A percentile compares a stretch with the other conserved stretches of the same genome.
phyloP scores from a whole-genome alignment of 1,139 yeast genomes.

The Blastobotrys petasosporus region DNA sequence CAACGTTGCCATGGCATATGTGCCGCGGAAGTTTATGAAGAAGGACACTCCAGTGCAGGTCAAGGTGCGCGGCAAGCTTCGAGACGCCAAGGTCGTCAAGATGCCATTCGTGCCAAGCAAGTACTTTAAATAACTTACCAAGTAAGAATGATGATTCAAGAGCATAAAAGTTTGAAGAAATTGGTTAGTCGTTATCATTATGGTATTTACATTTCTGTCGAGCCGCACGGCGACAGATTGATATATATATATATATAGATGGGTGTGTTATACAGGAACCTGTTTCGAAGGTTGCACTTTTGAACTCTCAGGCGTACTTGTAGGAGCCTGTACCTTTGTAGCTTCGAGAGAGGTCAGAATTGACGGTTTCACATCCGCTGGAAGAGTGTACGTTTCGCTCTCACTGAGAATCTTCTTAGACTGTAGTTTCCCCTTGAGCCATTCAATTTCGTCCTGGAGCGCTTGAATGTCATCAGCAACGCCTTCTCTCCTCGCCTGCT shows the following conservation, averaged over 20 bases:
- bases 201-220: too few species aligned
- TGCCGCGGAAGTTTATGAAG: slow-evolving; percentile 67
- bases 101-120: slow-evolving; percentile 78
- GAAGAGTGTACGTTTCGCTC: slow-evolving; percentile 39
- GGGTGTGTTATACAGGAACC: too few species aligned
- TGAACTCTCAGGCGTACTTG: too few species aligned
- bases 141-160: too few species aligned
- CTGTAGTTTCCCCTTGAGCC: slow-evolving; percentile 46
- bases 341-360: background rate
- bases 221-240: too few species aligned
- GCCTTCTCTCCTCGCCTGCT: slow-evolving; percentile 52
- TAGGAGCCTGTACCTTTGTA: too few species aligned
- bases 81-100: slow-evolving; percentile 68
- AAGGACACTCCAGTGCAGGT: slow-evolving; percentile 69
- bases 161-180: too few species aligned
- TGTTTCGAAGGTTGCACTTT: too few species aligned
- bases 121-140: slow-evolving; percentile 46
- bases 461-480: slow-evolving; percentile 63
- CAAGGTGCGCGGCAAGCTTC: slow-evolving; percentile 75
- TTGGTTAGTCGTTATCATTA: too few species aligned
- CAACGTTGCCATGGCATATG: slow-evolving; percentile 89
- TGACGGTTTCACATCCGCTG: slow-evolving; percentile 43
- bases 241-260: too few species aligned
- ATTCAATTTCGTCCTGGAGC: slow-evolving; percentile 64
- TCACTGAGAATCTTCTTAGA: slow-evolving; percentile 42